Conservation (phyloP, 164 flowering plant genomes). For the Taxillus chinensis region DNA sequence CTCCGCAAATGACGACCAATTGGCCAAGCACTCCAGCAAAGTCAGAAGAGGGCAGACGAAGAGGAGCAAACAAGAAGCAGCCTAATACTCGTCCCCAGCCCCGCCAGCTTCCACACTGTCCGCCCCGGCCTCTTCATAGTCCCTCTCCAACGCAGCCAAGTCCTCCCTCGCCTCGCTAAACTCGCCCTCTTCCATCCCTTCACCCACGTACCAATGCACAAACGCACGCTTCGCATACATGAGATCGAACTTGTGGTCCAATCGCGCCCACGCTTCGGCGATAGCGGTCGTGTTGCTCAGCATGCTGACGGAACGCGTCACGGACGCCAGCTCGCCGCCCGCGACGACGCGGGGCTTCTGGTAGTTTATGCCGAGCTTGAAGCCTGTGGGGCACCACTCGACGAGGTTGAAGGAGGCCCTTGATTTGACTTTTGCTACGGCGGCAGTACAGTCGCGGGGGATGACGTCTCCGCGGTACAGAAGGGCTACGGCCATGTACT, state of each 20-base stretch:
- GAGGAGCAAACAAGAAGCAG: too few relatives aligned
- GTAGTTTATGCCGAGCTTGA: constrained; percentile 2
- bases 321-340: background rate
- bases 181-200: constrained; percentile 4
- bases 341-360: background rate
- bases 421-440: background rate
- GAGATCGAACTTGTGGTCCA: constrained; percentile 2
- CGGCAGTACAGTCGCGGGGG: background rate
- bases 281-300: background rate
- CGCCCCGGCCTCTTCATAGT: too few relatives aligned
- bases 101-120: too few relatives aligned
- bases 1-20: too few relatives aligned
- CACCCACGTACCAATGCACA: constrained; percentile 4
- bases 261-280: background rate
- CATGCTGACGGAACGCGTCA: background rate
- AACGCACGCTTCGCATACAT: constrained; percentile 3
- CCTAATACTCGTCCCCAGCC: too few relatives aligned
- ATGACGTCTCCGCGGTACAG: constrained; percentile 1
- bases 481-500: background rate
- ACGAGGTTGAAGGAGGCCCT: background rate
- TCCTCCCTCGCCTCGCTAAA: constrained; percentile 3
- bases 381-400: constrained; percentile 3
- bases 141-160: too few relatives aligned
- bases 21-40: too few relatives aligned
- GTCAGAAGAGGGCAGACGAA: too few relatives aligned